Base-by-base conservation (phyloP, 1,284 basidiomycete species). In the Ceratorhiza oryzae-sativae region DNA sequence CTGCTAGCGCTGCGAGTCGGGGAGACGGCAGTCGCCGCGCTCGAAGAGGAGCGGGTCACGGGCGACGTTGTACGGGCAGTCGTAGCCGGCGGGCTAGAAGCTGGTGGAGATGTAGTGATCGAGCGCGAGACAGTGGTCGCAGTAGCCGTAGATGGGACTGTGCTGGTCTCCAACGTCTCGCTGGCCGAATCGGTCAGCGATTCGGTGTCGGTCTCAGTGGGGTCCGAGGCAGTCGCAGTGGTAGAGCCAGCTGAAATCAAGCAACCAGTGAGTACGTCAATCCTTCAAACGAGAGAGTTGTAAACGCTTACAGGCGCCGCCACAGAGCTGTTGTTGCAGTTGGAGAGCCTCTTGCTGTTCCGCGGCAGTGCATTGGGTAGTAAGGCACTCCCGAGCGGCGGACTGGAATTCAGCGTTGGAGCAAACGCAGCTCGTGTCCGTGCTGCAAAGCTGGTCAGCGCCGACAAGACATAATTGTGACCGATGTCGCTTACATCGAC, bases 251-350 rank as follows among this genome's bases (percentile, higher is more conserved):
- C 36, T 56, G 23, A 12, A 20, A 39, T 20, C 18, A 63, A 10
- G 15, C 60, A 63, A 39, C 45, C 45, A 41, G 58, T 12, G 23
- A 42, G n/a, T 20, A 6, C 8, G 18, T n/a, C n/a, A n/a, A n/a
- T n/a, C n/a, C n/a, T n/a, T n/a, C n/a, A n/a, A n/a, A n/a, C n/a
- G n/a, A n/a, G n/a, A n/a, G n/a, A n/a, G n/a, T n/a, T n/a, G n/a
- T n/a, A n/a, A n/a, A n/a, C n/a, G n/a, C 55, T 20, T 36, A 61
- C 36, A 23, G 4, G 42, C 6, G 4, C 23, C 60, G 9, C 25
- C 60, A 20, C 60, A 62, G 10, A 62, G 25, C 32, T 46, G 41
- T 13, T 30, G 25, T n/a, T 62, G 42, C 23, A 62, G 30, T 9
- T 34, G 32, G 23, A 49, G 2, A 12, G 60, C 60, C 6, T 4